A percentile compares a stretch with the other conserved stretches of the same genome.
Evolutionary conservation across 192 early-diverging fungal genomes (phyloP).

Genomic region (Chytriomyces confervae): DNA sequence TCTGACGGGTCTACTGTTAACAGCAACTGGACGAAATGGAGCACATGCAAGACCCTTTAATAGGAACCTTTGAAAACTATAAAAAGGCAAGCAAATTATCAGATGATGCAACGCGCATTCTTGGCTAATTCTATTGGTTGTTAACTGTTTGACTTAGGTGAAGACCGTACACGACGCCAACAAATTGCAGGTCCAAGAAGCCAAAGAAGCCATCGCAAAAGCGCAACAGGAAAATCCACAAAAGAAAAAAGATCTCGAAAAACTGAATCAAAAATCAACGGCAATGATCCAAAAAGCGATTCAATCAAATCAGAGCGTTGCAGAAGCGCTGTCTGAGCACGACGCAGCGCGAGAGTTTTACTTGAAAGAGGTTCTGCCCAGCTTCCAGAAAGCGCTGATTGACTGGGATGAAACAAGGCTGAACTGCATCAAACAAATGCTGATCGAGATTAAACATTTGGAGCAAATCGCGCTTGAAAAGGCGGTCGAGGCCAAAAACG

Average conservation of each 20-base stretch:
- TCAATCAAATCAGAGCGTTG: constrained; percentile 37
- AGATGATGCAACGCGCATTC: constrained; percentile 22
- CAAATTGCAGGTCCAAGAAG: constrained; percentile 42
- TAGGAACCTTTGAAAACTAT: constrained; percentile 36
- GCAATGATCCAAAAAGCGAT: constrained; percentile 42
- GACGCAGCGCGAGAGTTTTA: constrained; percentile 42
- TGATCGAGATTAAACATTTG: constrained; percentile 35
- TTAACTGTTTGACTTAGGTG: constrained; percentile 16
- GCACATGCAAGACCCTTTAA: constrained; percentile 30
- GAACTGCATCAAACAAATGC: constrained; percentile 37
- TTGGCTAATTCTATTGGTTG: not conserved
- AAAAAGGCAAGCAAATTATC: constrained; percentile 32
- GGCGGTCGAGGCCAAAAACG: constrained; percentile 29
- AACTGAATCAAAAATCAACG: constrained; percentile 33
- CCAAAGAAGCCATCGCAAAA: constrained; percentile 15
- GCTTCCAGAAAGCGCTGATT: constrained; percentile 33
- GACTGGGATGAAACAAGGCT: constrained; percentile 13
- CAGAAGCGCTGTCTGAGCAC: constrained; percentile 32
- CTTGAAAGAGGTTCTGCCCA: constrained; percentile 31
- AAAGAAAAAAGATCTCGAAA: constrained; percentile 30
- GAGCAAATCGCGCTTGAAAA: constrained; percentile 39
- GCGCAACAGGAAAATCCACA: constrained; percentile 16
- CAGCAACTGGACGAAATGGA: constrained; percentile 40
- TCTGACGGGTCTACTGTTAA: not conserved
- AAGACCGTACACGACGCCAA: constrained; percentile 10